These are phyloP conservation scores for Calonectria pseudoturangicola DNA, from an alignment of 2,329 filamentous ascomycete species.

Conservation along the genomic window DNA sequence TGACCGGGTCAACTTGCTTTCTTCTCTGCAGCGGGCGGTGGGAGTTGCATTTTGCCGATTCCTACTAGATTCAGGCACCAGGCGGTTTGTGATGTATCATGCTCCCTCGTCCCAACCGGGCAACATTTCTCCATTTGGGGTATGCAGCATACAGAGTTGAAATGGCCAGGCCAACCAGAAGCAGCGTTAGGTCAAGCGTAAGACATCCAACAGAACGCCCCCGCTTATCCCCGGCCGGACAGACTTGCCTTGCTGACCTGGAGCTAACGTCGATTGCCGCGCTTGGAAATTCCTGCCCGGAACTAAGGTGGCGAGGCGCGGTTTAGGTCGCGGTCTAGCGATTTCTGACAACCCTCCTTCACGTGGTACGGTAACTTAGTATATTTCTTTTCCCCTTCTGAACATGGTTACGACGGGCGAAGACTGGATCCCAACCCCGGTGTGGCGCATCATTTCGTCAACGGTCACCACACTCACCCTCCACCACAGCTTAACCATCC, in stretches of 20 bases:
- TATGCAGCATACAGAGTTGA: slow-evolving; percentile 9
- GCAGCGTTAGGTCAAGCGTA: slow-evolving; percentile 12
- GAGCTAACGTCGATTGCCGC: slow-evolving; percentile 24
- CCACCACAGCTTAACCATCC: neutral
- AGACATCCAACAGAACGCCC: slow-evolving; percentile 14
- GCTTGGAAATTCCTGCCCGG: slow-evolving; percentile 37
- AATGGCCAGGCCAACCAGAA: slow-evolving; percentile 29
- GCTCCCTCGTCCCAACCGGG: slow-evolving; percentile 23
- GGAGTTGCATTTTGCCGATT: slow-evolving; percentile 9
- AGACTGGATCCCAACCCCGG: slow-evolving; percentile 29
- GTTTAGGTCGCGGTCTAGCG: slow-evolving; percentile 17
- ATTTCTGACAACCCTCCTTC: slow-evolving; percentile 24
- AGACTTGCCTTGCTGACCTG: slow-evolving; percentile 45
- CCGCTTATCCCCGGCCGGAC: slow-evolving; percentile 37
- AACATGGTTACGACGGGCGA: slow-evolving; percentile 38
- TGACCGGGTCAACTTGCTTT: neutral
- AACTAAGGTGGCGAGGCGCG: slow-evolving; percentile 31
- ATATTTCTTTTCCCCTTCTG: slow-evolving; percentile 29
- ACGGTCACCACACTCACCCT: slow-evolving; percentile 18
- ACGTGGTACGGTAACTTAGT: slow-evolving; percentile 4
- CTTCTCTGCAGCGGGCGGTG: neutral
- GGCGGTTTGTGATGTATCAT: slow-evolving; percentile 31
- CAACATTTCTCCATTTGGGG: slow-evolving; percentile 36
- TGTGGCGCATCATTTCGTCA: slow-evolving; percentile 24
- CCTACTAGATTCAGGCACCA: slow-evolving; percentile 23